Base-by-base conservation (phyloP, 768 basidiomycete species). In the Tulasnella sp. region DNA sequence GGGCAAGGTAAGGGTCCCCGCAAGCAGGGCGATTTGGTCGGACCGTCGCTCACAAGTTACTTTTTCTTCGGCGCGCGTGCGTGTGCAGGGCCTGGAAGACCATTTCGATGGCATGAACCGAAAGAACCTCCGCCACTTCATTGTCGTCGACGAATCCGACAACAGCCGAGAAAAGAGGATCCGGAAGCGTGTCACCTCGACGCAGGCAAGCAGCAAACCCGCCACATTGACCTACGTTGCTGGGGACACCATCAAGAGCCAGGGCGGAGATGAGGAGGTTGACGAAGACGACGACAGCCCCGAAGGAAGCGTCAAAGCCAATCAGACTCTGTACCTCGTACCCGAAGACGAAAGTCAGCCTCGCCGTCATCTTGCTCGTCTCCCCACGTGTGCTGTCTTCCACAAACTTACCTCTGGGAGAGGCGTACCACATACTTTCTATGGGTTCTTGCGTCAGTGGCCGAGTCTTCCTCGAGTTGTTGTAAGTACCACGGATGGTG, bases 401-500 rank as follows among this genome's bases (percentile, higher is more conserved):
- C 89, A 91, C 82, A 90, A 91, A 84, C 84, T 89, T 46, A 84
- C 88, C 0, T 85, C 86, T 14, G 89, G 89, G 3, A 86, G 86
- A 71, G 91, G 91, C 56, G 89, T 90, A 10, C 92, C 92, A 4
- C 91, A 92, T 80, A 89, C 90, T 0, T 93, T 92, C 80, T 86
- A 88, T 87, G 90, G 89, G 1, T 91, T 92, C 83, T 85, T 92
- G 40, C 87, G 89, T 4, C 91, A 90, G 82, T 91, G 91, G 90
- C 92, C 92, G 31, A 88, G 91, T 24, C 86, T 93, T n/a, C 92
- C 92, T 44, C 86, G 88, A 3, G 88, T 92, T 38, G 88, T 91
- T 24, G 91, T 91, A 81, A 81, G 90, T 87, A 36, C 21, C 42
- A 5, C 44, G 12, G 7, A 19, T 10, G 5, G 39, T 38, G 36